A percentile compares a stretch with the other conserved stretches of the same genome.
These are phyloP conservation scores for Danielia reshetovae DNA, from an alignment of 805 yeast species.

Conservation along the genomic window DNA sequence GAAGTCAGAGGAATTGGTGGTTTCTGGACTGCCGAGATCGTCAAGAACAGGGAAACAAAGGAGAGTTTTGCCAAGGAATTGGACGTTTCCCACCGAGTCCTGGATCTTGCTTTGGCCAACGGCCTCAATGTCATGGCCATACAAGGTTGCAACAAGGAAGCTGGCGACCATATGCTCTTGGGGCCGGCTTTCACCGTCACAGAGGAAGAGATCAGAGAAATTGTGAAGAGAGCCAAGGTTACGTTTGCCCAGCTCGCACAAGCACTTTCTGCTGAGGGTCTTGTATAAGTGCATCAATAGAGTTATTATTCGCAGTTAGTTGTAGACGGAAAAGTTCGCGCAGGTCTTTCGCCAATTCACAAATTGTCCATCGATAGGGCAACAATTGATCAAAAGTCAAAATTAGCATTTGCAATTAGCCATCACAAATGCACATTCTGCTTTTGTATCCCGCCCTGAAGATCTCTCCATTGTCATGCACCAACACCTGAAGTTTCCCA, in stretches of 20 bases:
- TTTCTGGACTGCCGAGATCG: constrained; percentile 55
- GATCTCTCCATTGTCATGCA: no score
- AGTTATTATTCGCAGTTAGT: no score
- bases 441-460: no score
- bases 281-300: constrained; percentile 20
- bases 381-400: no score
- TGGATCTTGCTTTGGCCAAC: constrained; percentile 30
- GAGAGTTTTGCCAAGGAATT: constrained; percentile 40
- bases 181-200: constrained; percentile 45
- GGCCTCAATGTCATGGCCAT: constrained; percentile 46
- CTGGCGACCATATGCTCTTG: constrained; percentile 42
- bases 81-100: constrained; percentile 33
- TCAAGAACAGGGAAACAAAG: constrained; percentile 47
- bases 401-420: no score
- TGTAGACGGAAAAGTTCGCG: no score
- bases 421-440: no score
- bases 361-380: no score
- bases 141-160: constrained; percentile 37
- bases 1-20: constrained; percentile 62
- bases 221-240: constrained; percentile 31
- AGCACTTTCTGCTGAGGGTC: constrained; percentile 11
- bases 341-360: no score
- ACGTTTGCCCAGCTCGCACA: constrained; percentile 34
- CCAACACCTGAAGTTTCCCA: no score
- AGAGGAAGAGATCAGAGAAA: constrained; percentile 38